phyloP scores from a whole-genome alignment of 176 grass and related monocot genomes.

The Bromus sterilis region DNA sequence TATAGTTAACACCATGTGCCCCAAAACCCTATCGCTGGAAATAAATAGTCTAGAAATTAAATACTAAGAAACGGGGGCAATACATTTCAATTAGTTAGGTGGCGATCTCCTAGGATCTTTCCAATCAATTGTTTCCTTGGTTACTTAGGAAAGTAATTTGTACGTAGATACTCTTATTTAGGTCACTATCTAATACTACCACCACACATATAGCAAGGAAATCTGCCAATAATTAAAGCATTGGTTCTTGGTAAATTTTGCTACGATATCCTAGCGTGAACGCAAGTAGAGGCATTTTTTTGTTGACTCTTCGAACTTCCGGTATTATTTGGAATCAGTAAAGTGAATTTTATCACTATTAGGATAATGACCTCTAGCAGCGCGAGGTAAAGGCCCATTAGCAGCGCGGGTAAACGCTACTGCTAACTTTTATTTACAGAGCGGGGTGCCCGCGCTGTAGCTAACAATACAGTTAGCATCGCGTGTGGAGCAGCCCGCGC shows the following conservation, averaged over 20 bases:
- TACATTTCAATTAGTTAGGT: constrained; percentile 27
- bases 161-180: not conserved
- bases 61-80: not conserved
- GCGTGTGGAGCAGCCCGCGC: no score
- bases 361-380: no score
- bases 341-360: no score
- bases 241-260: not conserved
- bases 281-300: no score
- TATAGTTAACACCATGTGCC: constrained; percentile 41
- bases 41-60: constrained; percentile 11
- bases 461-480: no score
- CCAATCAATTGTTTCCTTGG: not conserved
- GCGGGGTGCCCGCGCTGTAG: no score
- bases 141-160: not conserved
- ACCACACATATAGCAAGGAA: not conserved
- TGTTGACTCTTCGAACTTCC: no score
- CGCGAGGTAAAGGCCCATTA: no score
- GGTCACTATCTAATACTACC: not conserved
- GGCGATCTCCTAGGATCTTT: constrained; percentile 33
- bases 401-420: no score
- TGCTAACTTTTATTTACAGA: no score
- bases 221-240: not conserved
- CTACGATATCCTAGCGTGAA: no score
- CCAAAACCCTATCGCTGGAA: constrained; percentile 22
- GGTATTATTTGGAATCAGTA: no score